Evolutionary conservation across 1,284 basidiomycete genomes (phyloP).

Genomic region (Peniophora sp.): DNA sequence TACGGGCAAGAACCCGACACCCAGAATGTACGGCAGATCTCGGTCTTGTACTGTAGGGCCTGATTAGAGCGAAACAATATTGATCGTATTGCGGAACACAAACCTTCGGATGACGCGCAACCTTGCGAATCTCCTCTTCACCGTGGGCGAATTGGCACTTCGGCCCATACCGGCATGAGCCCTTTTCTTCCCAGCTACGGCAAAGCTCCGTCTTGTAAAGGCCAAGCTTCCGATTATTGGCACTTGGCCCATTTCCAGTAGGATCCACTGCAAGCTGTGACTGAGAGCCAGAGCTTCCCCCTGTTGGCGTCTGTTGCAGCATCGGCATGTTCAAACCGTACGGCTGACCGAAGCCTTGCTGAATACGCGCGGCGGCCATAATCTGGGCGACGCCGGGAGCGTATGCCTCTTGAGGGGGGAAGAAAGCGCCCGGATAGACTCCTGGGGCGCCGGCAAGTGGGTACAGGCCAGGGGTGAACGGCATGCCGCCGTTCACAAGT

Average conservation of each 20-base stretch:
- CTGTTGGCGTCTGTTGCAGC: slow-evolving; percentile 14
- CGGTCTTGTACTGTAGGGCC: slow-evolving; percentile 73
- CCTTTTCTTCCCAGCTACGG: slow-evolving; percentile 90
- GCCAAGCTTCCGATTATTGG: slow-evolving; percentile 82
- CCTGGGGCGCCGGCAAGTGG: slow-evolving; percentile 33
- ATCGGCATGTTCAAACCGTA: slow-evolving; percentile 36
- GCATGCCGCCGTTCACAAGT: slow-evolving; percentile 47
- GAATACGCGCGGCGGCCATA: slow-evolving; percentile 34
- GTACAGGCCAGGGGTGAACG: slow-evolving; percentile 36
- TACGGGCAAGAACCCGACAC: slow-evolving; percentile 86
- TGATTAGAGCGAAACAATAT: slow-evolving; percentile 4
- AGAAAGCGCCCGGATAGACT: slow-evolving; percentile 64
- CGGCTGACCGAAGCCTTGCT: slow-evolving; percentile 43
- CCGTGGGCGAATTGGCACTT: slow-evolving; percentile 93
- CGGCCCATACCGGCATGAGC: slow-evolving; percentile 75
- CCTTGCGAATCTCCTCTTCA: slow-evolving; percentile 75
- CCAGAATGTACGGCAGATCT: slow-evolving; percentile 90
- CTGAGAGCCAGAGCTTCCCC: slow-evolving; percentile 3
- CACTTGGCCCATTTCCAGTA: slow-evolving; percentile 57
- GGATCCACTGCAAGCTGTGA: slow-evolving; percentile 21
- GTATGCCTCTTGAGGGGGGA: slow-evolving; percentile 53
- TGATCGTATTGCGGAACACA: slow-evolving; percentile 10
- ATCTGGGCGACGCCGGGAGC: slow-evolving; percentile 46
- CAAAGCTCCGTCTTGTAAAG: slow-evolving; percentile 91
- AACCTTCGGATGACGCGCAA: slow-evolving; percentile 82